A percentile compares a stretch with the other conserved stretches of the same genome.
These are phyloP conservation scores for Auricularia auricula-judae DNA, from an alignment of 768 basidiomycete genomes.

Conservation along the genomic window DNA sequence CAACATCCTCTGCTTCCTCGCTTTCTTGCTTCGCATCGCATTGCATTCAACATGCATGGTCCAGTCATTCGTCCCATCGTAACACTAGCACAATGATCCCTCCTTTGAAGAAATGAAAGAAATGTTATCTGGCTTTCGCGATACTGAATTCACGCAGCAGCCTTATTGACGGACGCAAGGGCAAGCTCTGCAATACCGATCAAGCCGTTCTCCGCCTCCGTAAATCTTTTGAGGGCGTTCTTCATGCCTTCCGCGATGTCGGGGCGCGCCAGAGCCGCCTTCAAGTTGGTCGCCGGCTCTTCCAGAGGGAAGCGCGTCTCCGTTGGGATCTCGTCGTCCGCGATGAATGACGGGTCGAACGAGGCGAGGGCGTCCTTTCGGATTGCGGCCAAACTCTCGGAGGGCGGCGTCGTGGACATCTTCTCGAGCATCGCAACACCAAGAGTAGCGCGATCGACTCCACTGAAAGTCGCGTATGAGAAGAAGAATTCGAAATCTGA, in stretches of 20 bases:
- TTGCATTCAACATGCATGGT: too few relatives aligned
- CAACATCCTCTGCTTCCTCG: too few relatives aligned
- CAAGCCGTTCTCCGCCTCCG: background rate
- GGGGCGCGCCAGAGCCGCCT: conserved; percentile 7
- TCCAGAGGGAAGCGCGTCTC: conserved; percentile 8
- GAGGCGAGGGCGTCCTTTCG: conserved; percentile 8
- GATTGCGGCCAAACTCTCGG: conserved; percentile 2
- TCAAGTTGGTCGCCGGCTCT: conserved; percentile 5
- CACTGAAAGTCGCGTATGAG: conserved; percentile 1
- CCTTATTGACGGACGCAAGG: background rate
- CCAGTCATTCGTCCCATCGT: too few relatives aligned
- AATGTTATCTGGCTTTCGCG: too few relatives aligned
- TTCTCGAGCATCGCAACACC: conserved; percentile 3
- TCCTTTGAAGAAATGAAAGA: too few relatives aligned
- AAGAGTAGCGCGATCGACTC: conserved; percentile 7
- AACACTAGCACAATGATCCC: too few relatives aligned
- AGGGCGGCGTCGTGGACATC: conserved; percentile 6
- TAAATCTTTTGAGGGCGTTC: conserved; percentile 2
- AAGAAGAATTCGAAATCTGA: conserved; percentile 1
- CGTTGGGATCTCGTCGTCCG: background rate
- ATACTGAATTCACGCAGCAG: too few relatives aligned
- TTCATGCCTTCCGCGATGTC: conserved; percentile 3
- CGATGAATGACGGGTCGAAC: background rate
- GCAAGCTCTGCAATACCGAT: background rate
- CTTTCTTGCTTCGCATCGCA: too few relatives aligned